Evolutionary conservation across 164 flowering plant species (phyloP).

Genomic region (Piper betle): DNA sequence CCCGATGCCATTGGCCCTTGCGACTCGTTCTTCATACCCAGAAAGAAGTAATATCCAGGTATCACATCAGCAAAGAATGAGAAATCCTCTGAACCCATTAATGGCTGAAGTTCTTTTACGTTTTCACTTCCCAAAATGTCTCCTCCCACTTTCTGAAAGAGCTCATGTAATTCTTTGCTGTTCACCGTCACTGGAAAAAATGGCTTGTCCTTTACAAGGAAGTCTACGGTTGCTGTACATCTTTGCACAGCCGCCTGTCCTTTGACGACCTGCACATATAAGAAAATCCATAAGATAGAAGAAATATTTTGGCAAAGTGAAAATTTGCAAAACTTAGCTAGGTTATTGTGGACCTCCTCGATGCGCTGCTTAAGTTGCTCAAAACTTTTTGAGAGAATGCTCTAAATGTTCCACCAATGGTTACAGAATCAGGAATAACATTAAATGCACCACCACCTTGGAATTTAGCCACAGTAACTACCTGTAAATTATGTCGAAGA

Average conservation of each 20-base stretch:
- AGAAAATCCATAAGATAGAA: no score
- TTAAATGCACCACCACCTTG: constrained; percentile 48
- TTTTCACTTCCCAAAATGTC: constrained; percentile 33
- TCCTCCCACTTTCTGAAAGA: constrained; percentile 13
- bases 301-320: no score
- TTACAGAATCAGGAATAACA: constrained; percentile 46
- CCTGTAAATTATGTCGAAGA: constrained; percentile 16
- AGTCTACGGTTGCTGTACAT: constrained; percentile 35
- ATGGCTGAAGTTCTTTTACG: constrained; percentile 11
- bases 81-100: constrained; percentile 62
- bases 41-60: constrained; percentile 36
- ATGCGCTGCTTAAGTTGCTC: constrained; percentile 29
- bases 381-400: constrained; percentile 31
- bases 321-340: background rate
- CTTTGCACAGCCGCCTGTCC: constrained; percentile 43
- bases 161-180: constrained; percentile 27
- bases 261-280: constrained; percentile 25
- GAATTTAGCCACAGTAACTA: constrained; percentile 38
- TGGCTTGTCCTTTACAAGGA: constrained; percentile 24
- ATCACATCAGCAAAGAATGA: constrained; percentile 42
- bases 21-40: constrained; percentile 41
- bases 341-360: constrained; percentile 22
- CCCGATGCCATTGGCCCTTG: constrained; percentile 24
- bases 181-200: constrained; percentile 42
- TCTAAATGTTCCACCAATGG: constrained; percentile 46